A percentile compares a stretch with the other conserved stretches of the same genome.
These are phyloP conservation scores for Arctium minus DNA, from an alignment of 129 eudicot genomes.

Conservation along the genomic window DNA sequence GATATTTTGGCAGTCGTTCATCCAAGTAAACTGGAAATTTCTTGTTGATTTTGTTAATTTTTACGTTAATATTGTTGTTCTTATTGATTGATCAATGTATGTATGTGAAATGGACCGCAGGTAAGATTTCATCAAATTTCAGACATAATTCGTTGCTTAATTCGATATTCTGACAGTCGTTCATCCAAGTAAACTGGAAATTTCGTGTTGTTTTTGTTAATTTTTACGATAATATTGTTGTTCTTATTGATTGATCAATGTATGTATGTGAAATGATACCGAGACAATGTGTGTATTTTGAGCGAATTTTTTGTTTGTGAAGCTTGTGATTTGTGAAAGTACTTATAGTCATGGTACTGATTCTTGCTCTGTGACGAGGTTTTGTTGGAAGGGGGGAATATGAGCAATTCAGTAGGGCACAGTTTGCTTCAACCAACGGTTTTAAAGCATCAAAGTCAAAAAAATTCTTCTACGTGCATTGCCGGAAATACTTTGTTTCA, in stretches of 20 bases:
- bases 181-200: background rate
- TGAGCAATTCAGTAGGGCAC: constrained; percentile 74
- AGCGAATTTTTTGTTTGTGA: background rate
- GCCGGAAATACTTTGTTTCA: constrained; percentile 53
- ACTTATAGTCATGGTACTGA: constrained; percentile 13
- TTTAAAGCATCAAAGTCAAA: constrained; percentile 52
- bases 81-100: background rate
- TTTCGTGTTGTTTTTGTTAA: background rate
- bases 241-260: background rate
- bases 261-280: background rate
- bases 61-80: background rate
- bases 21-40: background rate
- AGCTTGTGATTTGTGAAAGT: background rate
- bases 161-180: background rate
- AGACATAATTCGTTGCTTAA: constrained; percentile 2
- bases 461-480: constrained; percentile 33
- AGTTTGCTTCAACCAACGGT: constrained; percentile 54
- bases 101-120: background rate
- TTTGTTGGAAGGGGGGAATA: constrained; percentile 34
- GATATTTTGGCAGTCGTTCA: background rate
- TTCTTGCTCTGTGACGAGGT: constrained; percentile 26
- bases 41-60: background rate
- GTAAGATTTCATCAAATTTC: constrained; percentile 7
- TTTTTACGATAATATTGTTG: background rate
- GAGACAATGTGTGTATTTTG: background rate